Conservation (phyloP, 1,284 basidiomycete genomes). For the Malassezia globosa region DNA sequence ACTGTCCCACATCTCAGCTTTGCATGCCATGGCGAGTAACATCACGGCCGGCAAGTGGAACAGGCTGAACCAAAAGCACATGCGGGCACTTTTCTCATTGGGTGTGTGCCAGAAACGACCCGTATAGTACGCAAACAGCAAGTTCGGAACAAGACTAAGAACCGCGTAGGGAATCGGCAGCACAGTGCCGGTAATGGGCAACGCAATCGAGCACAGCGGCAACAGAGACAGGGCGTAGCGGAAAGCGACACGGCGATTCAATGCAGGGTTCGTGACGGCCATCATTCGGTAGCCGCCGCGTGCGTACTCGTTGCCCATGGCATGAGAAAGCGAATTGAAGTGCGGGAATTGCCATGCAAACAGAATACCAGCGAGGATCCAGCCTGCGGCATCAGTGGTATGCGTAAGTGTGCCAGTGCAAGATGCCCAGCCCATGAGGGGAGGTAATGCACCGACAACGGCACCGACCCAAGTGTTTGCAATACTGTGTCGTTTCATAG, state of each 20-base stretch:
- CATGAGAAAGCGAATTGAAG: conserved; percentile 84
- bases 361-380: conserved; percentile 50
- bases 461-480: conserved; percentile 91
- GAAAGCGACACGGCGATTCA: conserved; percentile 75
- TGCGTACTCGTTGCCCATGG: conserved; percentile 78
- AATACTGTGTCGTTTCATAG: conserved; percentile 78
- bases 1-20: conserved; percentile 40
- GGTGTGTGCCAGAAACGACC: conserved; percentile 61
- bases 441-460: conserved; percentile 81
- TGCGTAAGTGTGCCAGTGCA: conserved; percentile 71
- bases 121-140: conserved; percentile 60
- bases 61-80: conserved; percentile 59
- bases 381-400: conserved; percentile 44
- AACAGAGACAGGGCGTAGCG: conserved; percentile 70
- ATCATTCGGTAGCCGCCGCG: conserved; percentile 92
- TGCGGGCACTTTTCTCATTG: conserved; percentile 58
- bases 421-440: conserved; percentile 96
- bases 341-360: conserved; percentile 99
- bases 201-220: conserved; percentile 67
- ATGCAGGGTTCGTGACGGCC: conserved; percentile 63
- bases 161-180: conserved; percentile 59
- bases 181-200: conserved; percentile 35
- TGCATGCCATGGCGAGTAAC: conserved; percentile 70
- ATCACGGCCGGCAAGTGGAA: conserved; percentile 86
- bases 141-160: conserved; percentile 67